Conservation (phyloP, 2,329 filamentous ascomycete genomes). For the Raffaelea albimanens region DNA sequence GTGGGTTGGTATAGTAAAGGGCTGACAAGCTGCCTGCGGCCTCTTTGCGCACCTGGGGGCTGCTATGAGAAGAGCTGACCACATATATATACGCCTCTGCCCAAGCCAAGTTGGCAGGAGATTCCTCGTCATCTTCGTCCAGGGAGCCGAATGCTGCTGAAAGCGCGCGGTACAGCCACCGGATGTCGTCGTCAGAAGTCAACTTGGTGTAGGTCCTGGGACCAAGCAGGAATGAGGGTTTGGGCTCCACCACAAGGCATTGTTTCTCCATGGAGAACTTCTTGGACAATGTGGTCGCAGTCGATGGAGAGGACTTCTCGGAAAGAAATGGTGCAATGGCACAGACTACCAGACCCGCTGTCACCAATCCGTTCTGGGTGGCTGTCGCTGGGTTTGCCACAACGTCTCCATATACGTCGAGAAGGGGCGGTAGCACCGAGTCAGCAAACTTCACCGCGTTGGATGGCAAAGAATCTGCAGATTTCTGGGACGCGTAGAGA, state of each 20-base stretch:
- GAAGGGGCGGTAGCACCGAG: slow-evolving; percentile 41
- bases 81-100: slow-evolving; percentile 76
- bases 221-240: slow-evolving; percentile 80
- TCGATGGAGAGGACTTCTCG: slow-evolving; percentile 43
- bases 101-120: slow-evolving; percentile 59
- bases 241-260: slow-evolving; percentile 61
- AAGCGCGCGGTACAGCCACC: slow-evolving; percentile 67
- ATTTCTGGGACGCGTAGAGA: slow-evolving; percentile 45
- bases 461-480: slow-evolving; percentile 35
- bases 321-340: slow-evolving; percentile 51
- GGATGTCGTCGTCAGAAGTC: slow-evolving; percentile 61
- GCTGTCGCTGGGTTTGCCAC: slow-evolving; percentile 67
- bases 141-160: slow-evolving; percentile 49
- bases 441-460: slow-evolving; percentile 43
- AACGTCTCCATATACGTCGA: slow-evolving; percentile 70
- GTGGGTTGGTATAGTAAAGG: slow-evolving; percentile 53
- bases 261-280: slow-evolving; percentile 55
- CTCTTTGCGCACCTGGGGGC: slow-evolving; percentile 54
- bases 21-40: slow-evolving; percentile 51
- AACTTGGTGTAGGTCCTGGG: slow-evolving; percentile 78
- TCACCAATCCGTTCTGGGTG: slow-evolving; percentile 73
- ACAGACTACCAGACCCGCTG: slow-evolving; percentile 65
- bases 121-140: slow-evolving; percentile 33
- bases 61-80: slow-evolving; percentile 53
- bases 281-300: slow-evolving; percentile 39